phyloP scores from a whole-genome alignment of 495 filamentous ascomycete species.

The Penicillium tannophilum region DNA sequence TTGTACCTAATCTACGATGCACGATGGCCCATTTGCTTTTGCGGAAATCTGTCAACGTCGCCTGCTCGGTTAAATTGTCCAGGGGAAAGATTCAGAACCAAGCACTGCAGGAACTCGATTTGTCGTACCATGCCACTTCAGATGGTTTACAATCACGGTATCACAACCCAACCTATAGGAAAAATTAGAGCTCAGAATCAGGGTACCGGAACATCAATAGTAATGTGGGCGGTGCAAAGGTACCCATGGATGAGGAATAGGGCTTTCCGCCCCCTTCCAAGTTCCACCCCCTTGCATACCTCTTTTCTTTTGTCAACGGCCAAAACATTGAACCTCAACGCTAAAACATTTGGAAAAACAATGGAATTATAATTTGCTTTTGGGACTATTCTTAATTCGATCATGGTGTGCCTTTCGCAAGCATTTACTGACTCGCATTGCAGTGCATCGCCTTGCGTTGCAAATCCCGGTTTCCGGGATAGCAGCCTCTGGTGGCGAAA shows the following conservation, averaged over 20 bases:
- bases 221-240: conserved; percentile 11
- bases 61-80: neutral
- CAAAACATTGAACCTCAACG: conserved; percentile 1
- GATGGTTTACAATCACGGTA: neutral
- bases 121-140: neutral
- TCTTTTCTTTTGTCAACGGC: conserved; percentile 18
- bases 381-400: conserved; percentile 4
- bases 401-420: neutral
- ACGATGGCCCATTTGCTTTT: neutral
- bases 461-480: conserved; percentile 24
- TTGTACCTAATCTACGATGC: neutral
- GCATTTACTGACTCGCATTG: conserved; percentile 28
- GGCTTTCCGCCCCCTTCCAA: conserved; percentile 10
- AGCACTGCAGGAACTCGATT: neutral
- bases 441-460: conserved; percentile 29
- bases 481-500: conserved; percentile 14
- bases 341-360: neutral
- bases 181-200: neutral
- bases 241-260: conserved; percentile 8
- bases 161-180: conserved; percentile 1
- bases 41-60: neutral
- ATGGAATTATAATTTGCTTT: neutral
- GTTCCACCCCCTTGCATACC: conserved; percentile 27
- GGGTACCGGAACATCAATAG: neutral
- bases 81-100: neutral